Base-by-base conservation (phyloP, 2,329 filamentous ascomycete genomes). In the Elsinoe australis region DNA sequence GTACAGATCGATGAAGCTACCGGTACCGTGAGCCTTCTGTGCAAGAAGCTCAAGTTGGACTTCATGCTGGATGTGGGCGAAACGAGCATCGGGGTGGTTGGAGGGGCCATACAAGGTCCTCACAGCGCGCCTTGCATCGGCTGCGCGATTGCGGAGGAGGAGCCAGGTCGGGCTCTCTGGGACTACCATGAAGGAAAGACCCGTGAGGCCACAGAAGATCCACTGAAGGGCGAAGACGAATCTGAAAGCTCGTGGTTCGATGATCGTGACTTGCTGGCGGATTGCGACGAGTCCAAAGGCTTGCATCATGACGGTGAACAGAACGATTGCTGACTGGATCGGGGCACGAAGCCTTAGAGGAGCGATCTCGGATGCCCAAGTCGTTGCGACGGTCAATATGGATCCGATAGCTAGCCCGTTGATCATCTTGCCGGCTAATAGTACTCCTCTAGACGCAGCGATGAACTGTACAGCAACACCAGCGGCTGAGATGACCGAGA, bases 301-400 rank as follows among this genome's bases (percentile, higher is more conserved):
- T 56, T 75, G 70, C 6, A 72, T 72, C 0, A 74, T 52, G 3
- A 74, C 62, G 17, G 67, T 71, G 55, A 75, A 73, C 3, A 69
- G 67, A 44, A 74, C 69, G 36, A 74, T 64, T 1, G 71, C 69
- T 54, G 75, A 66, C 15, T 38, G 34, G 2, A 68, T 63, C 0
- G 72, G 66, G 1, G 69, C 73, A 24, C 73, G 64, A 5, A 76
- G 61, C 3, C 59, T 61, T 0, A 67, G 62, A 0, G 73, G 71
- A 1, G 71, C 57, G 14, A 72, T 68, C 52, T 76, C 72, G 10
- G 71, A 74, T 53, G 73, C 66, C 59, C 74, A 75, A 4, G 34
- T 38, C 4, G 34, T 38, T 9, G 34, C 61, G 3, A 65, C 64
- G 28, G 62, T 59, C 58, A 69, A 68, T 47, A 72, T 61, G 38